Conservation (phyloP, 1,284 basidiomycete species). For the Bjerkandera adusta region DNA sequence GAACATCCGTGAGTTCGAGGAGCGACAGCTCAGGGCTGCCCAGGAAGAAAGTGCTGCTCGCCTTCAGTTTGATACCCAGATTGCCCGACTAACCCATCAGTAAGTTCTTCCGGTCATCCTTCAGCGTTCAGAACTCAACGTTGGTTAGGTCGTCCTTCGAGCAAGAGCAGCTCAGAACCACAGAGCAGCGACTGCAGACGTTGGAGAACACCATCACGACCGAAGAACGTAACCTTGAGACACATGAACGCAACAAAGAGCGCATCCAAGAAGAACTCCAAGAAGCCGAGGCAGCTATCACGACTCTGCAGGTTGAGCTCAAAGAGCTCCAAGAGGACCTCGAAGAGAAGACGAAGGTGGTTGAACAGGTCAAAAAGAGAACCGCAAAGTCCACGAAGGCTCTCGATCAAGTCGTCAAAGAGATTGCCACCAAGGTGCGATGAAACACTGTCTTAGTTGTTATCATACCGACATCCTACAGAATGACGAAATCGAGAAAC, state of each 20-base stretch:
- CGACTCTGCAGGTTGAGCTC: constrained; percentile 59
- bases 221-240: constrained; percentile 57
- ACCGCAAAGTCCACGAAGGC: constrained; percentile 69
- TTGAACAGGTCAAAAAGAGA: constrained; percentile 79
- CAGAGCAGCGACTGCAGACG: constrained; percentile 60
- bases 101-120: constrained; percentile 37
- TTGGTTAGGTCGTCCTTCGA: constrained; percentile 72
- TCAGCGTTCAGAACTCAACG: not conserved
- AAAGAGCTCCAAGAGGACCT: constrained; percentile 58
- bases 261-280: constrained; percentile 64
- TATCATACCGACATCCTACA: constrained; percentile 29
- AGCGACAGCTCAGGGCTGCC: constrained; percentile 85
- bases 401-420: constrained; percentile 87
- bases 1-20: constrained; percentile 94
- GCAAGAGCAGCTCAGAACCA: constrained; percentile 64
- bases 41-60: constrained; percentile 86
- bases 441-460: not conserved
- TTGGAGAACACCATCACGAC: constrained; percentile 53
- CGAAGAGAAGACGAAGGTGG: constrained; percentile 64
- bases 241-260: constrained; percentile 57
- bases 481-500: constrained; percentile 94
- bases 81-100: constrained; percentile 87
- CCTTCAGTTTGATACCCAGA: constrained; percentile 84
- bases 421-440: constrained; percentile 77
- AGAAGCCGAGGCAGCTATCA: constrained; percentile 59